Conservation (phyloP, 768 basidiomycete species). For the Lentinula guzmanii region DNA sequence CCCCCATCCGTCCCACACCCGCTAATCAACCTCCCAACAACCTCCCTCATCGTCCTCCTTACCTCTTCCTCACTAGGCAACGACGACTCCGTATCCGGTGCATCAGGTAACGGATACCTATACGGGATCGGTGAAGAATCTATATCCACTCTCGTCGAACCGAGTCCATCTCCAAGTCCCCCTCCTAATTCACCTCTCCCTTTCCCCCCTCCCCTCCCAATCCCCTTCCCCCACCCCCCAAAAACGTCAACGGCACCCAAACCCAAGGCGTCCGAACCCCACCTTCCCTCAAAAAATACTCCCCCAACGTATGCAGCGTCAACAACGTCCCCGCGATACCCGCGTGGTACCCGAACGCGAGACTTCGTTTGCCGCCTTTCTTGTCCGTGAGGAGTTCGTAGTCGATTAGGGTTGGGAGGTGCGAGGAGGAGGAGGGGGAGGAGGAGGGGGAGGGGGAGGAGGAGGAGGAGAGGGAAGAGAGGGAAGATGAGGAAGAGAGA, state of each 20-base stretch:
- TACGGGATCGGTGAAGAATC: slow-evolving; percentile 39
- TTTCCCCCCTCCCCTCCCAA: too few species aligned
- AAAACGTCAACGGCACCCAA: slow-evolving; percentile 59
- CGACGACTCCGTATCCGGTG: slow-evolving; percentile 39
- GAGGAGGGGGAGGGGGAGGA: slow-evolving; percentile 1
- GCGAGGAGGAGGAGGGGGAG: slow-evolving; percentile 3
- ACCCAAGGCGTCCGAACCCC: slow-evolving; percentile 83
- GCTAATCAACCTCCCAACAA: slow-evolving; percentile 29
- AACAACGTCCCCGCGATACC: slow-evolving; percentile 87
- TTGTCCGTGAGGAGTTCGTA: slow-evolving; percentile 68
- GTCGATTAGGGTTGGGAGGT: slow-evolving; percentile 61
- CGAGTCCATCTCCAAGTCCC: too few species aligned
- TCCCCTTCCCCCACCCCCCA: not conserved
- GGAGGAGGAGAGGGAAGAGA: too few species aligned
- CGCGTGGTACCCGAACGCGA: slow-evolving; percentile 91
- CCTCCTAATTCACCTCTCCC: too few species aligned
- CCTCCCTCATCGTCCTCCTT: not conserved
- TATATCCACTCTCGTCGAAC: too few species aligned
- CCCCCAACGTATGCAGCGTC: slow-evolving; percentile 67
- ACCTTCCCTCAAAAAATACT: slow-evolving; percentile 65
- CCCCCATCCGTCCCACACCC: not conserved
- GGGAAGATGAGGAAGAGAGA: not conserved
- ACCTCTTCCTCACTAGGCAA: slow-evolving; percentile 29
- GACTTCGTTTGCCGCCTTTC: slow-evolving; percentile 57
- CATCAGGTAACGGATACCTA: slow-evolving; percentile 53